Conservation (phyloP, 1,284 basidiomycete species). For the Amylostereum areolatum region DNA sequence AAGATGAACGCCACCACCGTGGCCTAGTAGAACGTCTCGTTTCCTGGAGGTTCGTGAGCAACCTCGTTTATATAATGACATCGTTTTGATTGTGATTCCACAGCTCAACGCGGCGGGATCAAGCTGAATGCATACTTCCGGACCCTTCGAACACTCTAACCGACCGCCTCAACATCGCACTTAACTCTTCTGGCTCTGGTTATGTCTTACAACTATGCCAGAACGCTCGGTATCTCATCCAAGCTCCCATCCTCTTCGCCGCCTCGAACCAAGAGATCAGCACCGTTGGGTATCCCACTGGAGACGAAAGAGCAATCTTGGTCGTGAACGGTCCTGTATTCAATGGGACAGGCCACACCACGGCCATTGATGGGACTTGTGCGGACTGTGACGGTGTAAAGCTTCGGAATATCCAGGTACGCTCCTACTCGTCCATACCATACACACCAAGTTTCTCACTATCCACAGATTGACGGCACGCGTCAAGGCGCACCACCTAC, state of each 20-base stretch:
- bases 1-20: too few species aligned
- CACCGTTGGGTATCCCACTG: slow-evolving; percentile 68
- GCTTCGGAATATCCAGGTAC: slow-evolving; percentile 68
- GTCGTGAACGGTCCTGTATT: slow-evolving; percentile 49
- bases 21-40: too few species aligned
- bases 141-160: slow-evolving; percentile 62
- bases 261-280: slow-evolving; percentile 72
- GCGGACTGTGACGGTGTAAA: slow-evolving; percentile 48
- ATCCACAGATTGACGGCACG: slow-evolving; percentile 57
- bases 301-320: slow-evolving; percentile 44
- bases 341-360: slow-evolving; percentile 59
- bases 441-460: neutral
- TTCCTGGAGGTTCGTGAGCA: too few species aligned
- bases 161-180: slow-evolving; percentile 58
- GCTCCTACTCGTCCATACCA: neutral
- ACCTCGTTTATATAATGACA: neutral
- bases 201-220: slow-evolving; percentile 66
- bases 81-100: neutral
- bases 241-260: slow-evolving; percentile 59
- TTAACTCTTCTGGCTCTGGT: slow-evolving; percentile 59
- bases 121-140: slow-evolving; percentile 39
- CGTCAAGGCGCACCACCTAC: slow-evolving; percentile 45
- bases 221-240: slow-evolving; percentile 52
- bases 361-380: slow-evolving; percentile 64
- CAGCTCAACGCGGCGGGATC: too few species aligned